Conservation (phyloP, 202 grass and related monocot genomes). For the Dendrocalamus latiflorus region DNA sequence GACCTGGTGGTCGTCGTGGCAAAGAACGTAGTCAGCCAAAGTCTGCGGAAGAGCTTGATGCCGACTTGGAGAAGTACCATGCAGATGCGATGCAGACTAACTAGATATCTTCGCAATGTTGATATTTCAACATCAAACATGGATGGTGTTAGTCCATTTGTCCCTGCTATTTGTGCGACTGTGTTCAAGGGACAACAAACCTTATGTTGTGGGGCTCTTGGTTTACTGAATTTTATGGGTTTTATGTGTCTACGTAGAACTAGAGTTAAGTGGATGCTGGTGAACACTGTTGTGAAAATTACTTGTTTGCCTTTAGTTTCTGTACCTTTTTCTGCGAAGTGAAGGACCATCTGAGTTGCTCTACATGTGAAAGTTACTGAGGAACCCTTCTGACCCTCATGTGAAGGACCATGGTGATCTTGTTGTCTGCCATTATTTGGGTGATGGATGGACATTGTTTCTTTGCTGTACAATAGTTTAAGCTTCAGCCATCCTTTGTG, state of each 20-base stretch:
- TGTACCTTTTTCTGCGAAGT: slow-evolving; percentile 14
- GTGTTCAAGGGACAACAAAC: slow-evolving; percentile 38
- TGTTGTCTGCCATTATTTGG: neutral
- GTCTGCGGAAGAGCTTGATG: slow-evolving; percentile 82
- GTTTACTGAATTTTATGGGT: slow-evolving; percentile 55
- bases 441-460: neutral
- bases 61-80: slow-evolving; percentile 97
- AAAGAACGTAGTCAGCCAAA: slow-evolving; percentile 47
- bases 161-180: slow-evolving; percentile 55
- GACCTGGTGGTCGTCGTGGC: slow-evolving; percentile 56
- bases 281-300: slow-evolving; percentile 48
- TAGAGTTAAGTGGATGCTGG: slow-evolving; percentile 58
- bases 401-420: neutral
- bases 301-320: slow-evolving; percentile 45
- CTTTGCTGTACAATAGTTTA: neutral
- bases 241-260: slow-evolving; percentile 51
- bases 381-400: neutral
- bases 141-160: slow-evolving; percentile 29
- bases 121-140: slow-evolving; percentile 36
- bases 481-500: slow-evolving; percentile 32
- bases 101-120: slow-evolving; percentile 30
- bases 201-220: slow-evolving; percentile 45
- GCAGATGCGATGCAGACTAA: slow-evolving; percentile 86
- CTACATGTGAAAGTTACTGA: slow-evolving; percentile 35
- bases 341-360: slow-evolving; percentile 34